Base-by-base conservation (phyloP, 306 rosid species). In the Vicia villosa region DNA sequence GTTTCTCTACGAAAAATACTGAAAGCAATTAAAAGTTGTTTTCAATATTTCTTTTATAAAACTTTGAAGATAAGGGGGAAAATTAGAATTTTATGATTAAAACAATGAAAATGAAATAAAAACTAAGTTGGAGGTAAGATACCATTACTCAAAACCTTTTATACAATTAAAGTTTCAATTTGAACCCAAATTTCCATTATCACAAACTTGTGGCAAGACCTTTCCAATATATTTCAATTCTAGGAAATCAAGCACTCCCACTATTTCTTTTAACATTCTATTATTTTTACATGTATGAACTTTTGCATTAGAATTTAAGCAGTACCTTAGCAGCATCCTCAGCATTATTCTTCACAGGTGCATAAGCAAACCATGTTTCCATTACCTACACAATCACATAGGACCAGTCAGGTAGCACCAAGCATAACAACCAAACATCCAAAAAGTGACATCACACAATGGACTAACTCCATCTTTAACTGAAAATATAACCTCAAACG, bases 271-370 rank as follows among this genome's bases (percentile, higher is more conserved):
- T 81, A 63, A 58, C 37, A 14, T 32, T 46, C 32, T 21, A n/a
- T 40, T 37, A 19, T 46, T 56, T 62, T 58, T 67, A 63, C 59
- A 51, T 47, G 45, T 46, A 4, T 32, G 26, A 66, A 54, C 34
- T 60, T 66, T 43, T 37, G 58, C 80, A 79, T 73, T 62, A 72
- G 65, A 68, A 50, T 34, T 47, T 49, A 69, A 63, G 62, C 9
- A 57, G 28, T 80, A 94, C 97, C 99, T 89, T 89, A 54, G 99
- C 86, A 79, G 99, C 97, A 73, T 87, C 99, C 78, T 88, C 97
- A 21, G 99, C 96, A 82, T 94, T 94, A 77, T 94, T 94, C 88
- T 94, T 94, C 76, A 94, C 97, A 26, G 96, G 99, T 69, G 97
- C 96, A 86, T 94, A 91, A 79, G 97, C 97, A 86, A 94, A 81